Conservation (phyloP, 495 filamentous ascomycete species). For the Penicillium nucicola region DNA sequence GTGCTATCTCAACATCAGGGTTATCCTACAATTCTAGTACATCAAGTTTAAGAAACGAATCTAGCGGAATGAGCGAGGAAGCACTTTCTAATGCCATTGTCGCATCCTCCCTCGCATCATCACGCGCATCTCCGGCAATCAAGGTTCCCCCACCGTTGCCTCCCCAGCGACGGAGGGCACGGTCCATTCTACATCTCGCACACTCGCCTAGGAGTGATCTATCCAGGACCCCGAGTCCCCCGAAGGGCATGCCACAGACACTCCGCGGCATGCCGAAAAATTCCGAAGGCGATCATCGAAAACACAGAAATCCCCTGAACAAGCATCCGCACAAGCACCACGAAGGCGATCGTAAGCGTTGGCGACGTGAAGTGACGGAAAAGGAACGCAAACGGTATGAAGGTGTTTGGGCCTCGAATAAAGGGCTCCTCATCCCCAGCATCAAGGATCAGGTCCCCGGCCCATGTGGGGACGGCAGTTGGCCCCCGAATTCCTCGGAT, state of each 20-base stretch:
- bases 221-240: conserved; percentile 54
- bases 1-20: conserved; percentile 25
- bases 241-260: conserved; percentile 65
- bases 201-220: conserved; percentile 30
- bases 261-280: conserved; percentile 61
- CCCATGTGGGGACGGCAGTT: conserved; percentile 6
- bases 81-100: conserved; percentile 73
- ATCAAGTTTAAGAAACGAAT: conserved; percentile 23
- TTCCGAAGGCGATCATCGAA: conserved; percentile 55
- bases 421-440: conserved; percentile 55
- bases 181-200: conserved; percentile 37
- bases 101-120: conserved; percentile 78
- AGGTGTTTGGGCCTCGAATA: conserved; percentile 94
- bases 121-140: conserved; percentile 56
- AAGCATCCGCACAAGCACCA: conserved; percentile 82
- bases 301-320: conserved; percentile 50
- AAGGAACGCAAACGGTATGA: conserved; percentile 88
- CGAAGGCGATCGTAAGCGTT: conserved; percentile 82
- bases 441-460: neutral
- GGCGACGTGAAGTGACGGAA: conserved; percentile 73
- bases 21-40: conserved; percentile 27
- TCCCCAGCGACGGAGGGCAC: conserved; percentile 48
- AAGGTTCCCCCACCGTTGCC: conserved; percentile 38
- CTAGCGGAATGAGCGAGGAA: conserved; percentile 41
- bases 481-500: conserved; percentile 36